These are phyloP conservation scores for Stenogyne calaminthoides DNA, from an alignment of 305 asterid species.

Conservation along the genomic window DNA sequence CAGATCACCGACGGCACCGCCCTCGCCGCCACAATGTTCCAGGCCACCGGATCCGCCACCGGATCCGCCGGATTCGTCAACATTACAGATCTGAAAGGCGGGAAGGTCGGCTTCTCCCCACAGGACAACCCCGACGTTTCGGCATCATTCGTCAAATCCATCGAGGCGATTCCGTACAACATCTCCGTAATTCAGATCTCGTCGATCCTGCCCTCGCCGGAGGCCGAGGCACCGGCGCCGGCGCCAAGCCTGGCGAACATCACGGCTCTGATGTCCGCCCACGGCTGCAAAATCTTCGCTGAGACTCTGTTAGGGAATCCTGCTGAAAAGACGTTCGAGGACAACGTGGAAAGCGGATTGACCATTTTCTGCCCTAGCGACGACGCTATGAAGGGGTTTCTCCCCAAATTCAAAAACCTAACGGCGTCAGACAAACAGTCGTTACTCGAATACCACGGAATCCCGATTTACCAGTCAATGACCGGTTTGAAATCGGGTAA, in stretches of 20 bases:
- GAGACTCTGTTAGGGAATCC: conserved; percentile 60
- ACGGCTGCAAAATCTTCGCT: conserved; percentile 83
- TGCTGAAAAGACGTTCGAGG: conserved; percentile 61
- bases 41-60: conserved; percentile 80
- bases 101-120: conserved; percentile 73
- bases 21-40: conserved; percentile 81
- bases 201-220: conserved; percentile 56
- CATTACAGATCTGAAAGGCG: conserved; percentile 80
- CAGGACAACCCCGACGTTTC: conserved; percentile 46
- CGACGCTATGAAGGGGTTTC: conserved; percentile 71
- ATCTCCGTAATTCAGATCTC: conserved; percentile 88
- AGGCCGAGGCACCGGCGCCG: conserved; percentile 85
- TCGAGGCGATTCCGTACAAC: conserved; percentile 67
- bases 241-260: conserved; percentile 65
- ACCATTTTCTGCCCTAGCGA: conserved; percentile 84
- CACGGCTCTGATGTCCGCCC: conserved; percentile 69
- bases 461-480: conserved; percentile 63
- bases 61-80: conserved; percentile 88
- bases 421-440: conserved; percentile 61
- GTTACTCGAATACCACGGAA: conserved; percentile 66
- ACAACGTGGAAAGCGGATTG: conserved; percentile 62
- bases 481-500: conserved; percentile 64
- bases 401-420: conserved; percentile 69
- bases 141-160: conserved; percentile 59
- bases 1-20: conserved; percentile 82